phyloP scores from a whole-genome alignment of 257 asterid species.

The Handroanthus guayacan region DNA sequence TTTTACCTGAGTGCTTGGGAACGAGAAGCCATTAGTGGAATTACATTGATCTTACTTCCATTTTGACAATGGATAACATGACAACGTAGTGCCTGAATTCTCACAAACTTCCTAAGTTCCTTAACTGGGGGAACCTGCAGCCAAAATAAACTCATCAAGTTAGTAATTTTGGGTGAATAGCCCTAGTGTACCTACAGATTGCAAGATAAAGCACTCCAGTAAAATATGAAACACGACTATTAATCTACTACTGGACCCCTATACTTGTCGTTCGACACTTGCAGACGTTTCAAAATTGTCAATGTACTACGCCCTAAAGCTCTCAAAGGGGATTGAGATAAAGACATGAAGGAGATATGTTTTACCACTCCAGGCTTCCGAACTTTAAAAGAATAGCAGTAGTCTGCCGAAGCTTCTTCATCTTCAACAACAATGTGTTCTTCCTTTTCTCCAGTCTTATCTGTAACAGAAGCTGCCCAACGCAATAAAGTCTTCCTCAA shows the following conservation, averaged over 20 bases:
- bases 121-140: slow-evolving; percentile 78
- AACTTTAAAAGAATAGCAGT: slow-evolving; percentile 94
- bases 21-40: slow-evolving; percentile 97
- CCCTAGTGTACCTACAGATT: background rate
- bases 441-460: slow-evolving; percentile 67
- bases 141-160: slow-evolving; percentile 12
- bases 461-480: slow-evolving; percentile 77
- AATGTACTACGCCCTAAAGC: background rate
- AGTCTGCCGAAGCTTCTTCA: slow-evolving; percentile 91
- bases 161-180: background rate
- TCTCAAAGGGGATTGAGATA: slow-evolving; percentile 15
- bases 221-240: background rate
- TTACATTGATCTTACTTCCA: slow-evolving; percentile 86
- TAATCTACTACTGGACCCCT: slow-evolving; percentile 9
- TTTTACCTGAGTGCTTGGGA: slow-evolving; percentile 96
- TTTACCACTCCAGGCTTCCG: slow-evolving; percentile 79
- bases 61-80: slow-evolving; percentile 82
- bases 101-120: slow-evolving; percentile 87
- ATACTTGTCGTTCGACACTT: slow-evolving; percentile 37
- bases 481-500: slow-evolving; percentile 90
- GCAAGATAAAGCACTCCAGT: background rate
- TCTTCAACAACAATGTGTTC: slow-evolving; percentile 87
- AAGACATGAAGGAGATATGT: slow-evolving; percentile 26
- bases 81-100: slow-evolving; percentile 99
- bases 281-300: slow-evolving; percentile 5